A percentile compares a stretch with the other conserved stretches of the same genome.
These are phyloP conservation scores for Clarireedia hainanense DNA, from an alignment of 2,329 filamentous ascomycete genomes.

Conservation along the genomic window DNA sequence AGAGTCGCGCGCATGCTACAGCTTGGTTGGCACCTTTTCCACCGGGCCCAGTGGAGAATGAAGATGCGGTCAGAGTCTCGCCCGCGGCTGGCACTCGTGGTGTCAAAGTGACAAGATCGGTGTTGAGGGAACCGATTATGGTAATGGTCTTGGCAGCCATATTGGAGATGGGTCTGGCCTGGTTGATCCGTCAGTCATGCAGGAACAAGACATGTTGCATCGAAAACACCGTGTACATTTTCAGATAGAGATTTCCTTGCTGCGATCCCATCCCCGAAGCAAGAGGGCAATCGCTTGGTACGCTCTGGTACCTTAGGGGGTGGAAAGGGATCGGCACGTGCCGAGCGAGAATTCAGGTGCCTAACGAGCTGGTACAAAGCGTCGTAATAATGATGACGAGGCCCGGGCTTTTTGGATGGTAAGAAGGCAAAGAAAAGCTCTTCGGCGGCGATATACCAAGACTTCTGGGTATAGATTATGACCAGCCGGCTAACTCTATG, in stretches of 20 bases:
- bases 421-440: neutral
- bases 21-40: conserved; percentile 97
- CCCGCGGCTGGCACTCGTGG: conserved; percentile 74
- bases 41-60: conserved; percentile 73
- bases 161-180: conserved; percentile 3
- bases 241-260: too few species aligned
- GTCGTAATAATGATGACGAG: conserved; percentile 8
- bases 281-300: too few species aligned
- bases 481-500: too few species aligned
- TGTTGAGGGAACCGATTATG: conserved; percentile 88
- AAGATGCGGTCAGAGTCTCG: conserved; percentile 76
- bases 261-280: too few species aligned
- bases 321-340: conserved; percentile 4
- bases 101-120: conserved; percentile 85
- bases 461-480: neutral
- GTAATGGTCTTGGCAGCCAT: conserved; percentile 47
- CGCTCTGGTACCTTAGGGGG: neutral
- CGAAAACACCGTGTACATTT: too few species aligned
- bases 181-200: neutral
- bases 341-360: conserved; percentile 1
- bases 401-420: neutral
- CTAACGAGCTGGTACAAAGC: neutral
- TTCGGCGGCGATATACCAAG: neutral
- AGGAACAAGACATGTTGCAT: too few species aligned
- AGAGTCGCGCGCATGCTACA: conserved; percentile 78